A percentile compares a stretch with the other conserved stretches of the same genome.
Evolutionary conservation across 768 basidiomycete species (phyloP).

Genomic region (Pleurotus salmoneostramineus): DNA sequence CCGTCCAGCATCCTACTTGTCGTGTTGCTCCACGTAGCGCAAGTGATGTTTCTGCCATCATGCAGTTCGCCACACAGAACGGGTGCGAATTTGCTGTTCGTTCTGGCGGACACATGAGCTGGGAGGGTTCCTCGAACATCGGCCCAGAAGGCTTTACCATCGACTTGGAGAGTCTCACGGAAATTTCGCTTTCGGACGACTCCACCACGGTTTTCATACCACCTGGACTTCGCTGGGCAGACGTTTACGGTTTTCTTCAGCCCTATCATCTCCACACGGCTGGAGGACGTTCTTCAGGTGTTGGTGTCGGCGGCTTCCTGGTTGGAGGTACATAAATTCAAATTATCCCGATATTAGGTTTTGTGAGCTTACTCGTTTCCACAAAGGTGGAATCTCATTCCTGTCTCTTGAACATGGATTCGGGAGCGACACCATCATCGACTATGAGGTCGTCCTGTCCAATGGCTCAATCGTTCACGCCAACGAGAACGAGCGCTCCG

Average conservation of each 20-base stretch:
- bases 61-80: neutral
- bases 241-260: slow-evolving; percentile 8
- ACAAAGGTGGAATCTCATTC: slow-evolving; percentile 15
- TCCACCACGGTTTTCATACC: slow-evolving; percentile 5
- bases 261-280: slow-evolving; percentile 2
- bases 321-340: slow-evolving; percentile 8
- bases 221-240: slow-evolving; percentile 7
- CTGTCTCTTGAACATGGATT: slow-evolving; percentile 10
- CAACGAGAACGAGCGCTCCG: slow-evolving; percentile 7
- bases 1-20: neutral
- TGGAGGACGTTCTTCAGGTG: slow-evolving; percentile 11
- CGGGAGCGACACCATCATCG: slow-evolving; percentile 9
- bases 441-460: slow-evolving; percentile 15
- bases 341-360: neutral
- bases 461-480: slow-evolving; percentile 9
- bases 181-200: slow-evolving; percentile 3
- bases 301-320: slow-evolving; percentile 13
- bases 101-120: slow-evolving; percentile 11
- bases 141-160: slow-evolving; percentile 9
- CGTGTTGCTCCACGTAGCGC: neutral
- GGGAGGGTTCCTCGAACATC: slow-evolving; percentile 10
- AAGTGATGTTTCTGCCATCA: slow-evolving; percentile 1
- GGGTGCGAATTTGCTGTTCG: slow-evolving; percentile 3
- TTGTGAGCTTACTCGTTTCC: neutral
- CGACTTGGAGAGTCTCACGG: slow-evolving; percentile 7